phyloP scores from a whole-genome alignment of 176 grass and related monocot species.

The Olyra latifolia region DNA sequence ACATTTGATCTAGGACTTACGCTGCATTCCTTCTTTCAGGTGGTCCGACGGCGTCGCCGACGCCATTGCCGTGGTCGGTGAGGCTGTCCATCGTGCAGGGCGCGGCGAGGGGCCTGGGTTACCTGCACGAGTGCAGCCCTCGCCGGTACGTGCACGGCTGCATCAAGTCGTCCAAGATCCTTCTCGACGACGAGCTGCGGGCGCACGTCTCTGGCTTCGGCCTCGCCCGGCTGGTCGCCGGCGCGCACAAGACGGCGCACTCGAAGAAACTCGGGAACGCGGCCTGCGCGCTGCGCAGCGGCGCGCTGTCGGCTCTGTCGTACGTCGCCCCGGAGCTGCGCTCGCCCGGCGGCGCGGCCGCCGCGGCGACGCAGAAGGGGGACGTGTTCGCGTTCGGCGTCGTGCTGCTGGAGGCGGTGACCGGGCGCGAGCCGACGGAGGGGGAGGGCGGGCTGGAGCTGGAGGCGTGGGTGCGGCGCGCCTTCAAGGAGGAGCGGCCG shows the following conservation, averaged over 20 bases:
- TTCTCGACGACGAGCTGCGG: constrained; percentile 82
- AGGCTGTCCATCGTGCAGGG: constrained; percentile 81
- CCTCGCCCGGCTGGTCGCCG: constrained; percentile 71
- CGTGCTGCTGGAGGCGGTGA: constrained; percentile 86
- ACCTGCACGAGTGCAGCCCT: constrained; percentile 88
- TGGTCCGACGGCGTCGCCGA: constrained; percentile 59
- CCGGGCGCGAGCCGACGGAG: constrained; percentile 59
- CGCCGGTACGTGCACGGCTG: constrained; percentile 88
- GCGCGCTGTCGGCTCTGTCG: constrained; percentile 30
- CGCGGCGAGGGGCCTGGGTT: constrained; percentile 63
- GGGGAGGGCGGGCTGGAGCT: constrained; percentile 62
- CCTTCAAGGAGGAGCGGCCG: constrained; percentile 94
- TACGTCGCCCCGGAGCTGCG: constrained; percentile 80
- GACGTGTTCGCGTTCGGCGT: constrained; percentile 94
- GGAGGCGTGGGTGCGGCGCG: constrained; percentile 82
- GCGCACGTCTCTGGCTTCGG: constrained; percentile 88
- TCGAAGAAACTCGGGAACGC: constrained; percentile 59
- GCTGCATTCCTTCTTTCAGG: constrained; percentile 24
- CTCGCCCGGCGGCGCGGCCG: constrained; percentile 27
- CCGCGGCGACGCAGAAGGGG: constrained; percentile 68
- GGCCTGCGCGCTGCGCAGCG: constrained; percentile 40
- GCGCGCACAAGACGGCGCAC: constrained; percentile 54
- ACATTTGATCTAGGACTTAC: constrained; percentile 8
- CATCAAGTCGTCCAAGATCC: constrained; percentile 89
- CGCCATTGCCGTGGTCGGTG: constrained; percentile 66